Evolutionary conservation across 345 rosid genomes (phyloP).

Genomic region (Citrus sp.): DNA sequence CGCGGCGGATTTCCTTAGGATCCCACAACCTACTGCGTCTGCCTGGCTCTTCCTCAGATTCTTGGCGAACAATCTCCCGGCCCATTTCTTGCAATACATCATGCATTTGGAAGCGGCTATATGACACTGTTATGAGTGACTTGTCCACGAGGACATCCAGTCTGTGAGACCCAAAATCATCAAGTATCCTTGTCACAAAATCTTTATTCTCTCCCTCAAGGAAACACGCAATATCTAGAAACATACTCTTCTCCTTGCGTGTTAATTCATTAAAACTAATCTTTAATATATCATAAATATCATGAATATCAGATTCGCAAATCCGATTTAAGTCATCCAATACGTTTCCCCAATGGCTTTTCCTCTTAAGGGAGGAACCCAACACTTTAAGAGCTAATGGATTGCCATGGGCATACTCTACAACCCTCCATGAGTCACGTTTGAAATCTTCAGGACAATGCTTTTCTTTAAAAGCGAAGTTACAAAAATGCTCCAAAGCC

Average conservation of each 20-base stretch:
- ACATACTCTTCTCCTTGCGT: conserved; percentile 15
- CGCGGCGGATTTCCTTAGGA: too few species aligned
- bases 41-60: too few species aligned
- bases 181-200: conserved; percentile 17
- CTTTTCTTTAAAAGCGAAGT: not conserved
- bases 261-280: conserved; percentile 14
- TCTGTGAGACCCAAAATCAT: not conserved
- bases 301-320: not conserved
- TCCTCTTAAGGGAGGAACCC: not conserved
- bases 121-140: too few species aligned
- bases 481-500: not conserved
- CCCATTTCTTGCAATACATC: too few species aligned
- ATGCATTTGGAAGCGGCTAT: too few species aligned
- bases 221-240: conserved; percentile 50
- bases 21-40: too few species aligned
- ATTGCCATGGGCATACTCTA: conserved; percentile 8
- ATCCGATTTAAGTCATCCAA: not conserved
- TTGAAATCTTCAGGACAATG: not conserved
- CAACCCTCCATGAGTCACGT: not conserved
- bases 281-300: conserved; percentile 4
- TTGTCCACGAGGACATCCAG: not conserved
- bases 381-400: conserved; percentile 8
- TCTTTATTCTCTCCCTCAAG: conserved; percentile 22
- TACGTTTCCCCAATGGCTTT: not conserved
- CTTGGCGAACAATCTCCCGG: too few species aligned